Evolutionary conservation across 495 filamentous ascomycete species (phyloP).

Genomic region (Aspergillus bridgeri): DNA sequence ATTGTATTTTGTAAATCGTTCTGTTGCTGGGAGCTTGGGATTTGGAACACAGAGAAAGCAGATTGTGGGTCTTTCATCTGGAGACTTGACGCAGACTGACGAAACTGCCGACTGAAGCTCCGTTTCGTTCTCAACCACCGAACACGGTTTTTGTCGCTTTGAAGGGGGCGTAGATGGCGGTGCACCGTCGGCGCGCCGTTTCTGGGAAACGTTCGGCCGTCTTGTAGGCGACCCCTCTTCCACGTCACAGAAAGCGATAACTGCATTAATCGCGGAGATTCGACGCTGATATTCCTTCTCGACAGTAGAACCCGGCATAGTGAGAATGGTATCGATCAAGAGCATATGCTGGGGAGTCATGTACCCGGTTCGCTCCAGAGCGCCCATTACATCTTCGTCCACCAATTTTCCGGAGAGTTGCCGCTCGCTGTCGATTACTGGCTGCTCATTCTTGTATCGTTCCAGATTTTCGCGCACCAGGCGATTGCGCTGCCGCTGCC

Average conservation of each 20-base stretch:
- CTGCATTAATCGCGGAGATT: constrained; percentile 27
- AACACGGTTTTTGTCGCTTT: background rate
- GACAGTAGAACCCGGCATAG: no score
- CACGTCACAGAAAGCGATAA: constrained; percentile 28
- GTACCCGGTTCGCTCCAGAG: constrained; percentile 18
- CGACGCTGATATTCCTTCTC: constrained; percentile 22
- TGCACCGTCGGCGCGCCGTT: constrained; percentile 12
- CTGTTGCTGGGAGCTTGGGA: no score
- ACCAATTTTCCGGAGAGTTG: constrained; percentile 29
- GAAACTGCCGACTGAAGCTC: constrained; percentile 10
- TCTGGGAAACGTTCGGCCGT: constrained; percentile 8
- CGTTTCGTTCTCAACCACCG: background rate
- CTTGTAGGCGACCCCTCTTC: constrained; percentile 22
- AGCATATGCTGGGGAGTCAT: constrained; percentile 25
- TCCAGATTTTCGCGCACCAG: constrained; percentile 24
- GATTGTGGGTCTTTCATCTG: constrained; percentile 18
- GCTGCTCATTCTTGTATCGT: constrained; percentile 31
- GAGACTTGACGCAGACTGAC: constrained; percentile 21
- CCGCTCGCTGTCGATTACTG: constrained; percentile 28
- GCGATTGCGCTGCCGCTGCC: constrained; percentile 19
- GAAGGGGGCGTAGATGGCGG: background rate
- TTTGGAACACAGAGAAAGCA: no score
- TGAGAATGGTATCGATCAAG: constrained; percentile 26
- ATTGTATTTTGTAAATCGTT: no score
- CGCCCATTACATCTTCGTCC: constrained; percentile 18